phyloP scores from a whole-genome alignment of 805 yeast species.

The Cyberlindnera sargentensis region DNA sequence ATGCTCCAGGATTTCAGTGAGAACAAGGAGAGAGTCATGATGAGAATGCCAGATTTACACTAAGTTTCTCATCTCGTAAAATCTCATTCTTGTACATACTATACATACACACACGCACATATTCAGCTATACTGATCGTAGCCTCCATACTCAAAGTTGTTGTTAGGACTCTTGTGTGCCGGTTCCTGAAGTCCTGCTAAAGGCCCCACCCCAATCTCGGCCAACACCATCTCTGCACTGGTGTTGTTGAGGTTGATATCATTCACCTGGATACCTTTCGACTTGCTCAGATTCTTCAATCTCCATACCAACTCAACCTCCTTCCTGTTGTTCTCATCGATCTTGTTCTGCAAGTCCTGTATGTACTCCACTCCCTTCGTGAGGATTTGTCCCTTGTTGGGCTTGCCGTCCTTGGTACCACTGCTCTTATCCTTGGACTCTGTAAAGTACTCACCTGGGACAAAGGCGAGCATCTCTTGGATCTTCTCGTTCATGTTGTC shows the following conservation, averaged over 20 bases:
- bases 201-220: constrained; percentile 80
- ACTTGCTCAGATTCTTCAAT: constrained; percentile 45
- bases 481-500: constrained; percentile 55
- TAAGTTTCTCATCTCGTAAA: background rate
- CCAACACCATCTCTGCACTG: constrained; percentile 71
- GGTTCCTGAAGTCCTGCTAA: constrained; percentile 35
- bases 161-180: constrained; percentile 19
- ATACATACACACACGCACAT: background rate
- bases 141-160: constrained; percentile 33
- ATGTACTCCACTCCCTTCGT: constrained; percentile 72
- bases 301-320: constrained; percentile 68
- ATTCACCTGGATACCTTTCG: constrained; percentile 32
- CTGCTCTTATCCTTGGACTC: constrained; percentile 37
- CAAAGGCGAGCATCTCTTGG: constrained; percentile 39
- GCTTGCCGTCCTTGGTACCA: constrained; percentile 79
- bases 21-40: constrained; percentile 61
- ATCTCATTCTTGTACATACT: no score
- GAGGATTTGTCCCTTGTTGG: constrained; percentile 76
- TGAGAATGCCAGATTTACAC: constrained; percentile 77
- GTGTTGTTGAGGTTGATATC: constrained; percentile 49
- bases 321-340: constrained; percentile 70
- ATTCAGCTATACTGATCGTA: constrained; percentile 29
- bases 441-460: constrained; percentile 40
- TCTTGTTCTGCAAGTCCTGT: constrained; percentile 56
- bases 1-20: constrained; percentile 67